Conservation (phyloP, 805 yeast genomes). For the Limtongozyma cylindracea region DNA sequence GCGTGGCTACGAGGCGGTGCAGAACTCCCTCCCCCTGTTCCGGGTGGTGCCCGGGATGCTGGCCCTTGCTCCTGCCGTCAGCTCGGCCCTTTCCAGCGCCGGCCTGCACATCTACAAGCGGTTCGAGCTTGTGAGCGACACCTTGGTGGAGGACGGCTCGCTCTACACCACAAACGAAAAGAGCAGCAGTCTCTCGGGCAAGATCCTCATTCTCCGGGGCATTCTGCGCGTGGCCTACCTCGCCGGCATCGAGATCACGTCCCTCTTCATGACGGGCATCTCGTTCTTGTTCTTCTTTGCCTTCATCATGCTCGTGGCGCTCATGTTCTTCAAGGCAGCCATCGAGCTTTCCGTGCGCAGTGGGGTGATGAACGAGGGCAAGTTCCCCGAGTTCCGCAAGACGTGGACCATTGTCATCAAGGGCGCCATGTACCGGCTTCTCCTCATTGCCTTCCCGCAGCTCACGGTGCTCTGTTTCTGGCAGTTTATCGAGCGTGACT, state of each 20-base stretch:
- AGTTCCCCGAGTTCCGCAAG: slow-evolving; percentile 51
- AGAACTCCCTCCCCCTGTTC: too few relatives aligned
- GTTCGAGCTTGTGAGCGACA: slow-evolving; percentile 6
- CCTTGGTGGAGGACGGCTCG: slow-evolving; percentile 14
- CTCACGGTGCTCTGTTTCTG: slow-evolving; percentile 59
- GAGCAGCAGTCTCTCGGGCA: slow-evolving; percentile 26
- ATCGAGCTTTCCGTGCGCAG: slow-evolving; percentile 38
- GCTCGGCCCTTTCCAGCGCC: too few relatives aligned
- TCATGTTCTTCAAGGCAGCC: slow-evolving; percentile 39
- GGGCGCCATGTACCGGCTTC: slow-evolving; percentile 70
- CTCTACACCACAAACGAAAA: slow-evolving; percentile 55
- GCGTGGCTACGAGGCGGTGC: too few relatives aligned
- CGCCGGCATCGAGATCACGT: slow-evolving; percentile 70
- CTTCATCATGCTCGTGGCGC: slow-evolving; percentile 27
- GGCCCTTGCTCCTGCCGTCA: too few relatives aligned
- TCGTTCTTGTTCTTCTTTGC: slow-evolving; percentile 63
- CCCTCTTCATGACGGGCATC: slow-evolving; percentile 66
- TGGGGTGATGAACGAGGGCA: slow-evolving; percentile 30
- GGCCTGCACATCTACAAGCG: too few relatives aligned
- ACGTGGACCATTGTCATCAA: slow-evolving; percentile 73
- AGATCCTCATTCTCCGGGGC: slow-evolving; percentile 69
- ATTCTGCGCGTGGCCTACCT: slow-evolving; percentile 74
- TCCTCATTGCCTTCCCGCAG: slow-evolving; percentile 74
- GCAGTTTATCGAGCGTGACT: slow-evolving; percentile 70
- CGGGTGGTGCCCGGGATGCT: too few relatives aligned